Evolutionary conservation across 768 basidiomycete genomes (phyloP).

Genomic region (Trametopsis cervina): DNA sequence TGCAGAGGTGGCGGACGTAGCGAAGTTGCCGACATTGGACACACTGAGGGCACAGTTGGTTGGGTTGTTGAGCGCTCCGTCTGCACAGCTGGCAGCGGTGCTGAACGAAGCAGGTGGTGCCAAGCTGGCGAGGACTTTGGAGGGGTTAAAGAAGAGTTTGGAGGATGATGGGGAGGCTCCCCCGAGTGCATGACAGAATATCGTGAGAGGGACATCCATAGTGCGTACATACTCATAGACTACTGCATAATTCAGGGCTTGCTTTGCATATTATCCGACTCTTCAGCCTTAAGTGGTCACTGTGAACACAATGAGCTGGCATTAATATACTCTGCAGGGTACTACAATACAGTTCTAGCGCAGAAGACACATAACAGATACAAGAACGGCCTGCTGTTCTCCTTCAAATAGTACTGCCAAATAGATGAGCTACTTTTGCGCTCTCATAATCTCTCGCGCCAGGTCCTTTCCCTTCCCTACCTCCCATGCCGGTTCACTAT

Average conservation of each 20-base stretch:
- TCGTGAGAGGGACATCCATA: background rate
- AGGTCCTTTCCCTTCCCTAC: constrained; percentile 43
- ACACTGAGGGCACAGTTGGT: constrained; percentile 78
- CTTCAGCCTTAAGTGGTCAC: too few species aligned
- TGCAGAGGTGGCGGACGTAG: constrained; percentile 51
- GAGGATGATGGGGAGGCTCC: constrained; percentile 39
- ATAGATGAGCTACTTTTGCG: too few species aligned
- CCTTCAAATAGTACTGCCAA: too few species aligned
- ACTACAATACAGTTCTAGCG: too few species aligned
- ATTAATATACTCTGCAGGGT: too few species aligned
- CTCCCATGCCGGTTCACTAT: constrained; percentile 36
- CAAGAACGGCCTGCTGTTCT: too few species aligned
- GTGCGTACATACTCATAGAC: background rate
- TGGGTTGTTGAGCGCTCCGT: constrained; percentile 73
- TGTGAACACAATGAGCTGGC: too few species aligned
- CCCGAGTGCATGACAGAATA: background rate
- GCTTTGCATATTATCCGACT: too few species aligned
- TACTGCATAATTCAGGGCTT: background rate
- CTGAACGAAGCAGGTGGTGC: constrained; percentile 66
- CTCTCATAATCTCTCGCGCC: constrained; percentile 39
- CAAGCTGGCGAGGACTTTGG: constrained; percentile 60
- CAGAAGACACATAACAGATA: too few species aligned
- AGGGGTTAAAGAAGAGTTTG: constrained; percentile 64
- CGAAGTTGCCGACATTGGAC: constrained; percentile 71
- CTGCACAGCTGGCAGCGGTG: constrained; percentile 64